Percentiles rank a stretch among this genome's conserved stretches.
These are phyloP conservation scores for Lactifluus hygrophoroides DNA, from an alignment of 768 basidiomycete genomes.

Conservation along the genomic window DNA sequence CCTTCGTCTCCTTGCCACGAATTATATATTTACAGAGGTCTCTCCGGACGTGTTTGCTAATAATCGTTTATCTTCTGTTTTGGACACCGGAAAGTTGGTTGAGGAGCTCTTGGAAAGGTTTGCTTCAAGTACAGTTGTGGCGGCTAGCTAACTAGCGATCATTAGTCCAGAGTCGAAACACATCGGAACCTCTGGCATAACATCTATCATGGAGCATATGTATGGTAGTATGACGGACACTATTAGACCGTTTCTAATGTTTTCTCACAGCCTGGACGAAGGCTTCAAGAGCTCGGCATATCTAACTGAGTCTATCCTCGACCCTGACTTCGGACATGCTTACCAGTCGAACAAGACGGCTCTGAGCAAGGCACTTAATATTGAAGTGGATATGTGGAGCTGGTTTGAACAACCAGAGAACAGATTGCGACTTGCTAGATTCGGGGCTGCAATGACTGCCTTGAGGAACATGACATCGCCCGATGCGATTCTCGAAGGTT, in stretches of 20 bases:
- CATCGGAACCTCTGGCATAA: slow-evolving; percentile 7
- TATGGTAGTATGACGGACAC: neutral
- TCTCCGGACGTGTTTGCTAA: slow-evolving; percentile 25
- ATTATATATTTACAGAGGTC: slow-evolving; percentile 27
- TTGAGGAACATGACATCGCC: neutral
- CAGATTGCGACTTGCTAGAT: neutral
- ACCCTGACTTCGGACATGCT: slow-evolving; percentile 3
- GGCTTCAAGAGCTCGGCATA: slow-evolving; percentile 21
- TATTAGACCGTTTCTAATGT: neutral
- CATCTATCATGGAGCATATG: neutral
- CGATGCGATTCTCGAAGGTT: slow-evolving; percentile 1
- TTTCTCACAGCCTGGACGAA: slow-evolving; percentile 17
- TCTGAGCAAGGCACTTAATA: neutral
- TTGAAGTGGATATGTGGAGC: neutral
- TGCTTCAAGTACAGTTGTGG: neutral
- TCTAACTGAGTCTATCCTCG: slow-evolving; percentile 20
- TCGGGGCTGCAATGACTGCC: slow-evolving; percentile 3
- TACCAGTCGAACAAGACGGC: neutral
- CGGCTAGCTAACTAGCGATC: neutral
- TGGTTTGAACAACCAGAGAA: slow-evolving; percentile 4
- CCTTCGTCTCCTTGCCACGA: slow-evolving; percentile 25
- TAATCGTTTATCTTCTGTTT: slow-evolving; percentile 22
- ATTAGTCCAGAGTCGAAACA: slow-evolving; percentile 18
- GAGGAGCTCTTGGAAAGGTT: slow-evolving; percentile 17
- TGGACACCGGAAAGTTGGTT: slow-evolving; percentile 24